Base-by-base conservation (phyloP, 257 asterid genomes). In the Verbena officinalis region DNA sequence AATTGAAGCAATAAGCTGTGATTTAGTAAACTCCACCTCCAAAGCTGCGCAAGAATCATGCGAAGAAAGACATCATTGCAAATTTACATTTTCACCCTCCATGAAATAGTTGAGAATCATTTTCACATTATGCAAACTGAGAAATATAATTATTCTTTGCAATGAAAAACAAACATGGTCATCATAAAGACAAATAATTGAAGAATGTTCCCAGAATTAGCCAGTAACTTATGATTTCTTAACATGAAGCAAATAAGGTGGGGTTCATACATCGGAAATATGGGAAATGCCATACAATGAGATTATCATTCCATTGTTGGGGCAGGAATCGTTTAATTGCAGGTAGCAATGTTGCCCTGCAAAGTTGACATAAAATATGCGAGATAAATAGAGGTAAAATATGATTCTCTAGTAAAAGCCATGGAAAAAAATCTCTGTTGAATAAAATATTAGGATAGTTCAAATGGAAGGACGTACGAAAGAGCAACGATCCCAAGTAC, bases 401-500 rank as follows among this genome's bases (percentile, higher is more conserved):
- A 36, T 27, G 27, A 16, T 31, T 51, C 43, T 24, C 36, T 2
- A 44, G 53, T 16, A 67, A 31, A n/a, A 64, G 48, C 33, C 20
- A 43, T n/a, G 10, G 20, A 48, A 59, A 57, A 1, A 42, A 7
- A 8, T 55, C 30, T 42, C 20, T 62, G 55, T 14, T 45, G 42
- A 16, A 64, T 65, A 61, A 59, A 67, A 46, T 49, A 70, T 66
- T 11, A 73, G 58, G 63, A 57, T 70, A 74, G 54, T 55, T 62
- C 54, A 59, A 22, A 59, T 20, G 70, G 65, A 73, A 75, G 55
- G 77, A 88, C 99, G 43, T 88, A 90, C 99, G 95, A 89, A 73
- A 94, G 96, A 46, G 99, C 99, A 57, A 81, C 84, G 56, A 85
- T 86, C 72, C 97, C 99, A 57, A 90, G 99, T 55, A 94, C 82